These are phyloP conservation scores for Colletotrichum sp. DNA, from an alignment of 2,329 filamentous ascomycete genomes.

Conservation along the genomic window DNA sequence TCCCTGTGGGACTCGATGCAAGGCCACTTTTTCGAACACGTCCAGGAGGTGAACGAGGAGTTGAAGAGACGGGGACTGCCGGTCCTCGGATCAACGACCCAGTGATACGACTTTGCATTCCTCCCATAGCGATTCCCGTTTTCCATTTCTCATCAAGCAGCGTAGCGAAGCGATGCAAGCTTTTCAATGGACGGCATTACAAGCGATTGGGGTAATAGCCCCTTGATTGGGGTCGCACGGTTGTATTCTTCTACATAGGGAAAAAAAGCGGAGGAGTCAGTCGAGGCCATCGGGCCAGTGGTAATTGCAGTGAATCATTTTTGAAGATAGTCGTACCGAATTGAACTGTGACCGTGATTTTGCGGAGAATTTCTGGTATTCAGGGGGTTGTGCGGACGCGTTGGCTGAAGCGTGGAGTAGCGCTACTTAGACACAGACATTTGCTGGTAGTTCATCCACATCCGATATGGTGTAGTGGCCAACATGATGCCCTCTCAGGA, in stretches of 20 bases:
- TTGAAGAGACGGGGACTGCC: not conserved
- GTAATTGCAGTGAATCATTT: not conserved
- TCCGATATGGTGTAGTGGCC: slow-evolving; percentile 23
- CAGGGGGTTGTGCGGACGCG: not conserved
- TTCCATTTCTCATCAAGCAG: not conserved
- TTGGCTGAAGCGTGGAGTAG: not conserved
- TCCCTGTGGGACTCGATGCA: slow-evolving; percentile 25
- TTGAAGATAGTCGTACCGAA: not conserved
- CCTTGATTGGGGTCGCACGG: not conserved
- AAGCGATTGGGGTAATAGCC: not conserved
- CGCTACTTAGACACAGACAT: not conserved
- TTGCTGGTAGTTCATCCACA: fast-evolving
- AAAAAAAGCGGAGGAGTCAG: not conserved
- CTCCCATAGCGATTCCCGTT: not conserved
- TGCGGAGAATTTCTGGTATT: not conserved
- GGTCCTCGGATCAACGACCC: not conserved
- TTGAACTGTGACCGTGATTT: not conserved
- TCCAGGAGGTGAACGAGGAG: slow-evolving; percentile 23
- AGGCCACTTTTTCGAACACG: slow-evolving; percentile 25
- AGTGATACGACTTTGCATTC: not conserved
- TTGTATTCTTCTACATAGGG: not conserved
- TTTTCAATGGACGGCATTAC: not conserved
- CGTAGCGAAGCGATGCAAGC: not conserved
- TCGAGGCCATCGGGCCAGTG: not conserved
- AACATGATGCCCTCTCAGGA: slow-evolving; percentile 21